Evolutionary conservation across 768 basidiomycete genomes (phyloP).

Genomic region (Naganishia randhawae): DNA sequence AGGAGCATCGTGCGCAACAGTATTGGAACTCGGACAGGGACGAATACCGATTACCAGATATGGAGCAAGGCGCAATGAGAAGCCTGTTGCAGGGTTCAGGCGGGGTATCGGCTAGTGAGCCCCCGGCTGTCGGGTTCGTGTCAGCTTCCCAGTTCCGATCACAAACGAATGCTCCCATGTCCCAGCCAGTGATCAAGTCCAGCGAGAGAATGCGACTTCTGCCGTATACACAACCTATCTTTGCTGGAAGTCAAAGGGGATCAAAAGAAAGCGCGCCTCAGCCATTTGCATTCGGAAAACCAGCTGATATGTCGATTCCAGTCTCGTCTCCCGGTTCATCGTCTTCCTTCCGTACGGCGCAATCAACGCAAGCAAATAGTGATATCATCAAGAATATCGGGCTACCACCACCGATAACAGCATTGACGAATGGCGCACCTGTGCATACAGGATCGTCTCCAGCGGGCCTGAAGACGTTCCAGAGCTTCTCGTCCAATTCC

Average conservation of each 20-base stretch:
- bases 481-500: constrained; percentile 33
- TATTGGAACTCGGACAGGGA: constrained; percentile 50
- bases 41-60: constrained; percentile 46
- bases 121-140: constrained; percentile 23
- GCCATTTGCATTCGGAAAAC: constrained; percentile 19
- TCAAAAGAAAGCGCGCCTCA: constrained; percentile 18
- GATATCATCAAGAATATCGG: constrained; percentile 45
- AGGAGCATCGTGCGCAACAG: constrained; percentile 34
- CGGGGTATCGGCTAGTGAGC: not conserved
- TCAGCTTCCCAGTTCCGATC: constrained; percentile 26
- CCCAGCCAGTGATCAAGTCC: constrained; percentile 20
- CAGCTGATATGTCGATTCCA: constrained; percentile 18
- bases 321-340: not conserved
- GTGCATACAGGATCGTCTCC: constrained; percentile 21
- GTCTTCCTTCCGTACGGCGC: constrained; percentile 25
- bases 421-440: constrained; percentile 11
- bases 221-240: constrained; percentile 11
- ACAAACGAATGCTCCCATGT: constrained; percentile 16
- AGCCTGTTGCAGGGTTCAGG: constrained; percentile 1
- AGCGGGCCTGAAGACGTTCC: constrained; percentile 34
- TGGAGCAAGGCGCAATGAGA: constrained; percentile 2
- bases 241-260: constrained; percentile 5
- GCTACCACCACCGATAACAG: constrained; percentile 33
- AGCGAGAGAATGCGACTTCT: constrained; percentile 3
- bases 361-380: constrained; percentile 35